Conservation (phyloP, 1,284 basidiomycete species). For the Laetiporus sulphureus region DNA sequence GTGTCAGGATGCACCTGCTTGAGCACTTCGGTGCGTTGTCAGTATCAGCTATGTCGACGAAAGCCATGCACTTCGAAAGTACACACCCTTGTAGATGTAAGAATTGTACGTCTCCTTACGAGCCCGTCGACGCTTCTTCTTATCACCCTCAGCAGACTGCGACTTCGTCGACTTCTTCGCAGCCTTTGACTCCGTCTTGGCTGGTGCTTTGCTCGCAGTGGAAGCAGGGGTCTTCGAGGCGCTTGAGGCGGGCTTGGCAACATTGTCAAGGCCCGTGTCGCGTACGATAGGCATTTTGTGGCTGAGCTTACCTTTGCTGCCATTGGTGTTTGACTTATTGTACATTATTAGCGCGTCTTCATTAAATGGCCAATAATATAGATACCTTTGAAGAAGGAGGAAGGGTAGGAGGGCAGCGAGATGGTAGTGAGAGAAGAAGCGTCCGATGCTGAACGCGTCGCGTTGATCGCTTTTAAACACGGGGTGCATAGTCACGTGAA, state of each 20-base stretch:
- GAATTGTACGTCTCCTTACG: constrained; percentile 65
- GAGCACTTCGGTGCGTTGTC: constrained; percentile 36
- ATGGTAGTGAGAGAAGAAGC: constrained; percentile 13
- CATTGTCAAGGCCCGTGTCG: background rate
- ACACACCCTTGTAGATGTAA: constrained; percentile 64
- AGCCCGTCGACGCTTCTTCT: constrained; percentile 54
- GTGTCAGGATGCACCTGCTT: constrained; percentile 74
- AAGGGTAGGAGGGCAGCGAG: constrained; percentile 4
- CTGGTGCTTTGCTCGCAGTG: constrained; percentile 47
- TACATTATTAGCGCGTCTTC: background rate
- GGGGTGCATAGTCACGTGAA: constrained; percentile 6
- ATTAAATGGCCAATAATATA: too few relatives aligned
- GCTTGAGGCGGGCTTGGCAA: constrained; percentile 38
- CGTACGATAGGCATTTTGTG: background rate
- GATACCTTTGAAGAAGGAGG: constrained; percentile 7
- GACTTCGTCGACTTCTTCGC: constrained; percentile 42
- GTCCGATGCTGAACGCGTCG: constrained; percentile 6
- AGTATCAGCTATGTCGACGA: constrained; percentile 2
- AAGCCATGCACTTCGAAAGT: background rate
- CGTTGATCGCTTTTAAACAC: constrained; percentile 16
- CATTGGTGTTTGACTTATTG: constrained; percentile 15
- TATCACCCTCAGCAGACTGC: constrained; percentile 39
- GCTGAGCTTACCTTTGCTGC: constrained; percentile 22
- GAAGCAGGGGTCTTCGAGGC: constrained; percentile 49
- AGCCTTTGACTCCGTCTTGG: constrained; percentile 36